A percentile compares a stretch with the other conserved stretches of the same genome.
Conservation (phyloP, 345 rosid species). For the Hibiscus syriacus region DNA sequence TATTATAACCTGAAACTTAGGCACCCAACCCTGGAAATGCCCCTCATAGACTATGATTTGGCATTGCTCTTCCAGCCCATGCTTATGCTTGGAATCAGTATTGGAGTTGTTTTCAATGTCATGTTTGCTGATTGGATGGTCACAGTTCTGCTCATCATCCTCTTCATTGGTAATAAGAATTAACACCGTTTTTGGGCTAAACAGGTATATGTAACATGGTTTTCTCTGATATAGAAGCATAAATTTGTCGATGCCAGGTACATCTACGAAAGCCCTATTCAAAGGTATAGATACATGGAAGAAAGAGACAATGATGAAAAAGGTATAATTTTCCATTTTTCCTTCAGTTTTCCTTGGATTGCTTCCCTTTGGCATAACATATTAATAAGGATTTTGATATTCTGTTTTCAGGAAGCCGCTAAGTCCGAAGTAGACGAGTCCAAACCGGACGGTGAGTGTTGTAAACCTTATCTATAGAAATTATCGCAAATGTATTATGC, state of each 20-base stretch:
- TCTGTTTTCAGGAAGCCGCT: conserved; percentile 41
- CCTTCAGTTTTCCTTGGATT: conserved; percentile 2
- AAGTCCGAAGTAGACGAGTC: conserved; percentile 40
- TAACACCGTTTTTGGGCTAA: no score
- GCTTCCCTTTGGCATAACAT: not conserved
- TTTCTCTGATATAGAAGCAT: no score
- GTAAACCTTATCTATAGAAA: not conserved
- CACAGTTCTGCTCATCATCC: conserved; percentile 41
- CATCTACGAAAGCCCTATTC: conserved; percentile 59
- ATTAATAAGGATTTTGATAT: conserved; percentile 3
- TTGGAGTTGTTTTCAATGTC: conserved; percentile 43
- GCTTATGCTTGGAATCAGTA: conserved; percentile 60
- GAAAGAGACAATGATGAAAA: conserved; percentile 53
- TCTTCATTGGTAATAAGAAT: conserved; percentile 32
- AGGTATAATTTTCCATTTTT: conserved; percentile 19
- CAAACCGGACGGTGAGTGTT: conserved; percentile 31
- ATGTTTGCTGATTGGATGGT: conserved; percentile 64
- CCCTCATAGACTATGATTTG: conserved; percentile 47
- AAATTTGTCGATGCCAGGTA: conserved; percentile 34
- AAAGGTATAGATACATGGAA: conserved; percentile 73
- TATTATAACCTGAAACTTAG: conserved; percentile 45
- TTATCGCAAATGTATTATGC: not conserved
- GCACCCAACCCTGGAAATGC: conserved; percentile 53
- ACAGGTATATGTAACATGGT: no score
- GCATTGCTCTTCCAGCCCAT: conserved; percentile 52